Conservation (phyloP, 2,329 filamentous ascomycete genomes). For the Leptographium lundbergii region DNA sequence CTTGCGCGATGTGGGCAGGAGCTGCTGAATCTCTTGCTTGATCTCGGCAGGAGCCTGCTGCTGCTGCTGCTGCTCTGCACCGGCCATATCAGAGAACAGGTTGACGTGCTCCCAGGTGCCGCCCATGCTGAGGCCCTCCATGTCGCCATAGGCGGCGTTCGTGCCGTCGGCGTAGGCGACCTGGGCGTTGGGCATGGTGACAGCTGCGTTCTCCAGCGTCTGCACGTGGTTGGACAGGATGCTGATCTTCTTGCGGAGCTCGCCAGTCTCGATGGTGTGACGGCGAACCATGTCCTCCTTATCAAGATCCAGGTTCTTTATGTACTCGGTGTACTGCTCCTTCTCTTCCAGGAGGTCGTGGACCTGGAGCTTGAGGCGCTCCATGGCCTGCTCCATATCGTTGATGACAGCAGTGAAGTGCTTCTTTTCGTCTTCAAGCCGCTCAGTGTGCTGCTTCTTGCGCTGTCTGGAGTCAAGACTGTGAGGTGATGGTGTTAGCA, state of each 20-base stretch:
- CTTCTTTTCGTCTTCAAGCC: conserved; percentile 95
- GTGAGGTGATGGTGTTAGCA: conserved; percentile 5
- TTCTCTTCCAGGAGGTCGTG: conserved; percentile 62
- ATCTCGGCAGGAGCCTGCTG: conserved; percentile 14
- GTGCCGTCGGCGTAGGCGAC: conserved; percentile 33
- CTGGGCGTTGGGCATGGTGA: conserved; percentile 20
- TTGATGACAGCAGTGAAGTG: conserved; percentile 65
- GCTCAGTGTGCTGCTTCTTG: conserved; percentile 96
- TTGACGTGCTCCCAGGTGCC: conserved; percentile 66
- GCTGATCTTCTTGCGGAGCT: conserved; percentile 84
- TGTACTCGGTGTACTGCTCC: conserved; percentile 60
- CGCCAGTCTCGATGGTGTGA: conserved; percentile 82
- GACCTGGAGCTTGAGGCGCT: conserved; percentile 53
- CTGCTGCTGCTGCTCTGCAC: conserved; percentile 30
- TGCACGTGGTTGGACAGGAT: conserved; percentile 63
- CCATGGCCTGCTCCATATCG: conserved; percentile 67
- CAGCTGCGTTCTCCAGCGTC: conserved; percentile 49
- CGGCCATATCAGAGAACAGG: conserved; percentile 60
- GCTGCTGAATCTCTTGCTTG: conserved; percentile 44
- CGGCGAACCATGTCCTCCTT: conserved; percentile 83
- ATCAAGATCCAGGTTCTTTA: conserved; percentile 67
- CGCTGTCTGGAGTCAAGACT: conserved; percentile 92
- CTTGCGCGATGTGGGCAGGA: conserved; percentile 37
- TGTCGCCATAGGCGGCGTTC: conserved; percentile 53
- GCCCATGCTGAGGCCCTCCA: conserved; percentile 75